These are phyloP conservation scores for Sanghuangporus sanghuang DNA, from an alignment of 1,284 basidiomycete genomes.

Conservation along the genomic window DNA sequence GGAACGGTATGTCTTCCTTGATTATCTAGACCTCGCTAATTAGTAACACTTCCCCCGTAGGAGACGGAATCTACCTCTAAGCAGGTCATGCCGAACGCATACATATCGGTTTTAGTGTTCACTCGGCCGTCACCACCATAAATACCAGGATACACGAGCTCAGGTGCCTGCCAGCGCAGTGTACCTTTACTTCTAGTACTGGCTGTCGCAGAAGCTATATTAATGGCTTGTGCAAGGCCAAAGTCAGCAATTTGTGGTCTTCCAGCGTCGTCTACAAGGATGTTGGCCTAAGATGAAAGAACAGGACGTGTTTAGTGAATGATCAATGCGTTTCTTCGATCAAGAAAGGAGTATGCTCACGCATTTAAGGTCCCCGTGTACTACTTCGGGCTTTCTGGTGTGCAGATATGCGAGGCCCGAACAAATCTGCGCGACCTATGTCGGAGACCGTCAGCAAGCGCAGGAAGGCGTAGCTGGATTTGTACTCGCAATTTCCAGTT, in stretches of 20 bases:
- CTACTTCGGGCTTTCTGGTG: not conserved
- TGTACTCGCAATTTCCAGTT: not conserved
- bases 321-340: too few relatives aligned
- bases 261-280: not conserved
- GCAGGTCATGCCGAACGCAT: not conserved
- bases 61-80: not conserved
- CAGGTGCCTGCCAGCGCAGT: conserved; percentile 1
- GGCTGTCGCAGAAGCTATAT: not conserved
- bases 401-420: not conserved
- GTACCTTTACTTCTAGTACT: not conserved
- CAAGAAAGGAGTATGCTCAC: too few relatives aligned
- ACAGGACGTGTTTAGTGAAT: not conserved
- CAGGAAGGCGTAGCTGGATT: not conserved
- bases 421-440: not conserved
- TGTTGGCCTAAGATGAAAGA: not conserved
- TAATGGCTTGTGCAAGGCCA: not conserved
- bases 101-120: not conserved
- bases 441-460: not conserved
- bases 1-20: too few relatives aligned
- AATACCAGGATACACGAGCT: not conserved
- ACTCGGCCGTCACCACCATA: not conserved
- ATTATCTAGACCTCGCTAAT: too few relatives aligned
- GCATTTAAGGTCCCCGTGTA: not conserved
- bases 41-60: not conserved
- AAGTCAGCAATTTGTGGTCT: not conserved